Evolutionary conservation across 257 asterid species (phyloP), one percentile per base, ranked within the genome.

Genomic region (Primulina huaijiensis): DNA sequence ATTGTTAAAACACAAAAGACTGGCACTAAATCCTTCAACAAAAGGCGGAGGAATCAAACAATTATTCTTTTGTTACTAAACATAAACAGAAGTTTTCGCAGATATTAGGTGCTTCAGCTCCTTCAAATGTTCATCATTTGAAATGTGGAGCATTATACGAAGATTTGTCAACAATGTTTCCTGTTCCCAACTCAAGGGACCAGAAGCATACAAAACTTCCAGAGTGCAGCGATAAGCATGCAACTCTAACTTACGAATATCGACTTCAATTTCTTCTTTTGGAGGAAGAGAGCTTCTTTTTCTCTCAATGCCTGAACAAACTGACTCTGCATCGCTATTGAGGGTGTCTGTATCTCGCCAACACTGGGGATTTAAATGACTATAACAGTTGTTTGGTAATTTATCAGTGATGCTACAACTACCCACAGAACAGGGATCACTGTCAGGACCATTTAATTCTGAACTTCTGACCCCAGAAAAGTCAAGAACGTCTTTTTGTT

Each of bases 181-280:
- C 74, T 87, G 90, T 40, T 92, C 98, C 98, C 98, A 92, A 78
- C 89, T 92, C 80, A 92, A 89, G 78, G 93, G 93, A 72, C 98
- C 98, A 75, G 88, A 88, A 73, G 86, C 93, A 72, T 84, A 80
- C 74, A 92, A 74, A 65, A 93, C 96, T 80, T 81, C 82, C 71
- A 92, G 80, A 33, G 96, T 92, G 73, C 94, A 75, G 62, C 85
- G 84, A 78, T 92, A 92, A 75, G 98, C 96, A 68, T 78, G 86
- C 82, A 92, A 77, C 88, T 92, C 98, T 76, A 89, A 81, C 81
- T 79, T 79, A 84, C 82, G 96, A 62, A 86, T 80, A 75, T 82
- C 80, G 78, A 67, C 75, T 69, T 77, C 86, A 75, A 80, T 76
- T 75, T 79, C 89, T 82, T 86, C 91, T 73, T 77, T 80, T 67